Evolutionary conservation across 179 eudicot species (phyloP).

Genomic region (Vitellaria paradoxa): DNA sequence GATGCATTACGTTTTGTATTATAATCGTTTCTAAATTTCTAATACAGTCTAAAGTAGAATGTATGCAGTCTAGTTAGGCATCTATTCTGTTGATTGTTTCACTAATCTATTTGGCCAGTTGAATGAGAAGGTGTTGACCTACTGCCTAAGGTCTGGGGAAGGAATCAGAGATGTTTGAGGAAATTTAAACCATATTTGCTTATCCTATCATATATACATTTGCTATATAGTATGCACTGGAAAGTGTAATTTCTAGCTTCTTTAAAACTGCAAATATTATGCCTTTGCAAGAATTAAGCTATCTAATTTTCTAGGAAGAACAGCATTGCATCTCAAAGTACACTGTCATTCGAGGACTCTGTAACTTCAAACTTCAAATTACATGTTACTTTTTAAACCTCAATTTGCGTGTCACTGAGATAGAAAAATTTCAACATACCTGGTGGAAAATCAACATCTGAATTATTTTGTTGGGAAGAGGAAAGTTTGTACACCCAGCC

Average conservation of each 20-base stretch:
- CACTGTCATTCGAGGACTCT: background rate
- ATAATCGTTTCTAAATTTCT: no score
- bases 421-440: no score
- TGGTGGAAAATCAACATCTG: background rate
- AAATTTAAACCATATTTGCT: no score
- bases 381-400: background rate
- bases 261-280: no score
- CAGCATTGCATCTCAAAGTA: no score
- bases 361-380: background rate
- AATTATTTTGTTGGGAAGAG: background rate
- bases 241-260: no score
- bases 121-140: background rate
- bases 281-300: no score
- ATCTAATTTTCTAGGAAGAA: no score
- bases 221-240: no score
- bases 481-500: background rate
- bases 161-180: no score
- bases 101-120: background rate
- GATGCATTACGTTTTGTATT: background rate
- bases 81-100: background rate
- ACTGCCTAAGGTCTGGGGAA: no score
- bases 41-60: background rate
- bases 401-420: background rate
- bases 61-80: background rate
- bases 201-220: no score